Conservation (phyloP, 208 protist species). For the Crithidia acanthocephali region DNA sequence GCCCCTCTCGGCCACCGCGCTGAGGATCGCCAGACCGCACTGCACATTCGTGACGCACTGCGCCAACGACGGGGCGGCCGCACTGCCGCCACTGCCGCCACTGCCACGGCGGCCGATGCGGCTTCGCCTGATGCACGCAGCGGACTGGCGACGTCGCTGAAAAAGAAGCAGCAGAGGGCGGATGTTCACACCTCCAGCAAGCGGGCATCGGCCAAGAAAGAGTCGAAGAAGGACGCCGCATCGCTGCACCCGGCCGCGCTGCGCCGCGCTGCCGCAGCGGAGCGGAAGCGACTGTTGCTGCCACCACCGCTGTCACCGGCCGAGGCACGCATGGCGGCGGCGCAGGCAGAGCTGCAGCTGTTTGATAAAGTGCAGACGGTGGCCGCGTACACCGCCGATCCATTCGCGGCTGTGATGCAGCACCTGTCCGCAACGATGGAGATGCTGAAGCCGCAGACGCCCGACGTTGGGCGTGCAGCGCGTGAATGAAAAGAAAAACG, state of each 20-base stretch:
- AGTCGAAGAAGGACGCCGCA: conserved; percentile 13
- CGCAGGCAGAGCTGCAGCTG: conserved; percentile 54
- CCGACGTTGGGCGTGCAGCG: conserved; percentile 53
- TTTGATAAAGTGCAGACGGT: conserved; percentile 62
- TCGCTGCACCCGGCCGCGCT: conserved; percentile 17
- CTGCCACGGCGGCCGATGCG: no score
- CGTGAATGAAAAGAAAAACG: conserved; percentile 2
- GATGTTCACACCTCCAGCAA: background rate
- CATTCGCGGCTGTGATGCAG: conserved; percentile 60
- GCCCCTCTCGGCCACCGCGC: conserved; percentile 2
- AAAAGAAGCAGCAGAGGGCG: background rate
- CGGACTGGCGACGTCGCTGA: background rate
- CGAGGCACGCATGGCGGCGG: conserved; percentile 51
- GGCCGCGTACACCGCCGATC: conserved; percentile 56
- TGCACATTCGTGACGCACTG: conserved; percentile 30
- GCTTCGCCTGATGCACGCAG: background rate
- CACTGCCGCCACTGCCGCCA: background rate
- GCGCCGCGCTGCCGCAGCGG: conserved; percentile 23
- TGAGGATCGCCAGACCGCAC: conserved; percentile 1
- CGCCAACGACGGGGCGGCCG: conserved; percentile 28
- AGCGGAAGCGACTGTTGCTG: conserved; percentile 18
- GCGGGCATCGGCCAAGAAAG: conserved; percentile 18
- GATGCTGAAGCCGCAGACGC: conserved; percentile 73
- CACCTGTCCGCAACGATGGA: conserved; percentile 70
- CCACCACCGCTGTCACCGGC: conserved; percentile 31